phyloP scores from a whole-genome alignment of 1,284 basidiomycete genomes.

The Microbotryum scabiosae region DNA sequence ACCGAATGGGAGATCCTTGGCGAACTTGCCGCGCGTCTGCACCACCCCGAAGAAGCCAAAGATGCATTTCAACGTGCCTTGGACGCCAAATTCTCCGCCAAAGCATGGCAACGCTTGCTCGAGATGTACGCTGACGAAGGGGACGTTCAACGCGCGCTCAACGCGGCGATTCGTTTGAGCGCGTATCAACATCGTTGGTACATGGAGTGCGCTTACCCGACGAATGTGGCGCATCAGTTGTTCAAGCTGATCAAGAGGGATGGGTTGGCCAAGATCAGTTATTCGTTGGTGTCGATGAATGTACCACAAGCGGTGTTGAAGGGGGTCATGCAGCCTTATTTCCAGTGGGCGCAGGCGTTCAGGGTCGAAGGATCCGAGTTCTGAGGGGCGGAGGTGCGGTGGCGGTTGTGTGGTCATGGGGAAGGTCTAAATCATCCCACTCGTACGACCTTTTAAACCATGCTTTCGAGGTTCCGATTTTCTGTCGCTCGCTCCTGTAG shows the following conservation, averaged over 20 bases:
- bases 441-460: background rate
- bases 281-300: conserved; percentile 67
- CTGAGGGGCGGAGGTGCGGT: no score
- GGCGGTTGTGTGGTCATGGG: background rate
- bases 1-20: conserved; percentile 98
- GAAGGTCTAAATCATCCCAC: no score
- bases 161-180: conserved; percentile 82
- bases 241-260: conserved; percentile 92
- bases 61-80: conserved; percentile 94
- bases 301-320: conserved; percentile 35
- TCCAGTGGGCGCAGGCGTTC: conserved; percentile 37
- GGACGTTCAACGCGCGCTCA: conserved; percentile 80
- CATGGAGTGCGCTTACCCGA: conserved; percentile 57
- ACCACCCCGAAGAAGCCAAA: conserved; percentile 96
- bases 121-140: conserved; percentile 92
- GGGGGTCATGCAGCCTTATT: conserved; percentile 34
- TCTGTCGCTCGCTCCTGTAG: no score
- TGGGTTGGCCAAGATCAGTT: conserved; percentile 87
- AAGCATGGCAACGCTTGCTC: conserved; percentile 84
- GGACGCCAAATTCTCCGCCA: conserved; percentile 77
- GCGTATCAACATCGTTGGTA: conserved; percentile 69
- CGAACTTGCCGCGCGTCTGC: conserved; percentile 79
- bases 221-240: conserved; percentile 75
- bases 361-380: conserved; percentile 2
- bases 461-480: no score